Percentiles rank a stretch among this genome's conserved stretches.
phyloP scores from a whole-genome alignment of 2,329 filamentous ascomycete species.

The Hypoxylon sp. region DNA sequence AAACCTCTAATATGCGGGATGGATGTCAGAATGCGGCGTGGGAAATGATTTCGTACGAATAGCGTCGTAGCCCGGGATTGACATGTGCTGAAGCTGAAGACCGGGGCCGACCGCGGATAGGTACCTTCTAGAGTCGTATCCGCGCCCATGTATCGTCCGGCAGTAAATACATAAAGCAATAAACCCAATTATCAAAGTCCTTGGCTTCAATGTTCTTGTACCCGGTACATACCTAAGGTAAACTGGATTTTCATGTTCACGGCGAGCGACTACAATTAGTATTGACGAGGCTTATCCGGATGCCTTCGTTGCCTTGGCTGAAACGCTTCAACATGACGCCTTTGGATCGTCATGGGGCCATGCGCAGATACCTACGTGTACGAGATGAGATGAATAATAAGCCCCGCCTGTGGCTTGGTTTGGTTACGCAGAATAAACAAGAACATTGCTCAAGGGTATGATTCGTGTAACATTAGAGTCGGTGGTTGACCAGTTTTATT shows the following conservation, averaged over 20 bases:
- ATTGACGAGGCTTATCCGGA: slow-evolving; percentile 9
- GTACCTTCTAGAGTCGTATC: slow-evolving; percentile 4
- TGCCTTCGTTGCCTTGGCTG: slow-evolving; percentile 11
- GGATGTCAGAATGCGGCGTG: background rate
- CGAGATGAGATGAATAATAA: slow-evolving; percentile 11
- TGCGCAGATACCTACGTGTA: background rate
- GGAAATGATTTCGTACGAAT: background rate
- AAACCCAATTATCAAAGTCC: background rate
- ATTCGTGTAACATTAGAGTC: slow-evolving; percentile 12
- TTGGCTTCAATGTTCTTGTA: too few species aligned
- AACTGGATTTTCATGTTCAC: background rate
- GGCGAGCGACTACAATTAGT: background rate
- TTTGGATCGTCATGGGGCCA: background rate
- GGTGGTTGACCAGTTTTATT: background rate
- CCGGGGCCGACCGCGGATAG: slow-evolving; percentile 13
- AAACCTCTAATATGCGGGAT: background rate
- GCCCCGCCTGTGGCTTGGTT: background rate
- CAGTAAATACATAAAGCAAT: slow-evolving; percentile 5
- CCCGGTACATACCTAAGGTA: background rate
- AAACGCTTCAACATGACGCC: slow-evolving; percentile 8
- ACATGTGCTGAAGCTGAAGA: slow-evolving; percentile 12
- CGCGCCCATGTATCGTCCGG: slow-evolving; percentile 1
- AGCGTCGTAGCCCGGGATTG: slow-evolving; percentile 9
- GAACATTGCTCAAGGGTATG: background rate
- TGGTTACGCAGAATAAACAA: slow-evolving; percentile 16